Base-by-base conservation (phyloP, 1,284 basidiomycete genomes). In the Malassezia slooffiae region DNA sequence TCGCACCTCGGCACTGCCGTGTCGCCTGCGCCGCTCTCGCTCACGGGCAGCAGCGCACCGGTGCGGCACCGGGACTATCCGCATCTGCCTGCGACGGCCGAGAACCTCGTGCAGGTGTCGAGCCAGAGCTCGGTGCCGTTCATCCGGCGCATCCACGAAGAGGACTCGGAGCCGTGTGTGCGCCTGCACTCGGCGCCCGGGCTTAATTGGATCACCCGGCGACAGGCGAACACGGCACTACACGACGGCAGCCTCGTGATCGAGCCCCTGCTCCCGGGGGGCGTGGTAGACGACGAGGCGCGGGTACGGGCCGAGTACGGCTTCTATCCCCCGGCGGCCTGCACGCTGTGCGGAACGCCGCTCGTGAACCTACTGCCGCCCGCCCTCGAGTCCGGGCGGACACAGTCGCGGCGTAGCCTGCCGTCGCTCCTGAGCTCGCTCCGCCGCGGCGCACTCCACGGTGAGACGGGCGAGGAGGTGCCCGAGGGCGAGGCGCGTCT, bases 101-200 rank as follows among this genome's bases (percentile, higher is more conserved):
- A 68, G 33, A 54, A 45, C 24, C 28, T 67, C 20, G 61, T 69
- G 6, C 47, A 52, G 19, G 56, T 71, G 7, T 63, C 72, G 10
- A 60, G 57, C 19, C 65, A 70, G 34, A 62, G 72, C 21, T 77
- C 80, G 1, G 76, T 89, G 35, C 83, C 90, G 0, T 95, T 95
- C 72, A 71, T 96, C 20, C 78, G 84, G 13, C 77, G 91, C 24
- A 72, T 89, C 16, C 71, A 83, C 20, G 75, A 76, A 3, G 93
- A 97, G 72, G 91, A 97, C 71, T 85, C 90, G 15, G 93, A 97
- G 55, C 86, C 91, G 0, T 86, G 88, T 0, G 74, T 96, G 27
- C 81, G 93, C 3, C 77, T 97, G 19, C 89, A 96, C 65, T 73
- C 86, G n/a, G 89, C 91, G 0, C 86, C 90, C 0, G 86, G 88